A percentile compares a stretch with the other conserved stretches of the same genome.
phyloP scores from a whole-genome alignment of 2,329 filamentous ascomycete genomes.

The Pseudogymnoascus sp. region DNA sequence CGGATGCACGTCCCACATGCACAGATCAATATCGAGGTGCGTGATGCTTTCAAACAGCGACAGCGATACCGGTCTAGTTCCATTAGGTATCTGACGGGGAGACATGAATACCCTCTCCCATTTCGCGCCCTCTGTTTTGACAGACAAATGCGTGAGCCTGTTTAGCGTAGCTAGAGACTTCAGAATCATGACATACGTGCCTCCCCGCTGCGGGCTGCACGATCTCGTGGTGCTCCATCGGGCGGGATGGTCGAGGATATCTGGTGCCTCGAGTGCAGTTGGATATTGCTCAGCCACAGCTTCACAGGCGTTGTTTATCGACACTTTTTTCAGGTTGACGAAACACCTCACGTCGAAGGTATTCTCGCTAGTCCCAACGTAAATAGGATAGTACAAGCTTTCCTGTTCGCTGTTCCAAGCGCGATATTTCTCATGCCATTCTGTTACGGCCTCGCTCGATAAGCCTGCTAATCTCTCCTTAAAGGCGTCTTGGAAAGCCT shows the following conservation, averaged over 20 bases:
- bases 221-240: background rate
- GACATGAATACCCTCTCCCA: background rate
- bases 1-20: background rate
- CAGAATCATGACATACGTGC: background rate
- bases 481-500: background rate
- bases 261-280: background rate
- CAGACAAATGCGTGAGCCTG: background rate
- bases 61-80: background rate
- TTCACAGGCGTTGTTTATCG: background rate
- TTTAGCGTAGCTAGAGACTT: background rate
- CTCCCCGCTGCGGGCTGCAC: background rate
- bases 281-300: background rate
- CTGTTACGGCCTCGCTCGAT: background rate
- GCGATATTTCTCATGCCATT: background rate
- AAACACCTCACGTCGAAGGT: background rate
- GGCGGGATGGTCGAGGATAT: background rate
- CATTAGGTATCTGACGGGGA: background rate
- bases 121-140: background rate
- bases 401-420: background rate
- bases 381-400: background rate
- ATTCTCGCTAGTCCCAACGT: background rate
- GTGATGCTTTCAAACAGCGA: background rate
- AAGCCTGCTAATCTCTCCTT: background rate
- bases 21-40: background rate
- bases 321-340: background rate